phyloP scores from a whole-genome alignment of 306 rosid species.

The Trifolium fragiferum region DNA sequence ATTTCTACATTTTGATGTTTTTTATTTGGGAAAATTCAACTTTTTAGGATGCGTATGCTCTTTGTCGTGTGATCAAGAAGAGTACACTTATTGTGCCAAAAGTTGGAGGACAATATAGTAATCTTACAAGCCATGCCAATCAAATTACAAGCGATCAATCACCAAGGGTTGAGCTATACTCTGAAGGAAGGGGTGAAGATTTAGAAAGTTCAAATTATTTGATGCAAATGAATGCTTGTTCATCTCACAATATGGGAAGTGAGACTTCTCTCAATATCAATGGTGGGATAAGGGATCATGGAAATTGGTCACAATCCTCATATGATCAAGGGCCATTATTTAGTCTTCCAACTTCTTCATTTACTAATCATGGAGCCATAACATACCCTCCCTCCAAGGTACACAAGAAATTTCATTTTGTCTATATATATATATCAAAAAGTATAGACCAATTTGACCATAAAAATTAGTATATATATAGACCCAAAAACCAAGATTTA shows the following conservation, averaged over 20 bases:
- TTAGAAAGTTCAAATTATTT: slow-evolving; percentile 65
- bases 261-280: slow-evolving; percentile 42
- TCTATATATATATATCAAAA: no score
- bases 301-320: slow-evolving; percentile 58
- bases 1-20: slow-evolving; percentile 13
- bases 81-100: slow-evolving; percentile 61
- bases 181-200: slow-evolving; percentile 76
- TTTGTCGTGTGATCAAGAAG: slow-evolving; percentile 88
- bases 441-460: no score
- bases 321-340: slow-evolving; percentile 53
- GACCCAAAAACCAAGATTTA: no score
- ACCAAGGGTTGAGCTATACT: slow-evolving; percentile 68
- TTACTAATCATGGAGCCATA: slow-evolving; percentile 55
- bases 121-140: slow-evolving; percentile 46
- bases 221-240: slow-evolving; percentile 44
- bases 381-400: slow-evolving; percentile 88
- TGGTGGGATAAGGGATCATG: slow-evolving; percentile 47
- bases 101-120: slow-evolving; percentile 60
- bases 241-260: slow-evolving; percentile 37
- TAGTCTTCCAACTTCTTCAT: slow-evolving; percentile 49
- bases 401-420: background rate
- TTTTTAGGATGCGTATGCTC: slow-evolving; percentile 87
- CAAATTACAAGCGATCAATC: slow-evolving; percentile 65
- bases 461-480: no score
- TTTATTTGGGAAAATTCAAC: background rate